Evolutionary conservation across 83 land plant genomes (phyloP).

Genomic region (Picea abies): DNA sequence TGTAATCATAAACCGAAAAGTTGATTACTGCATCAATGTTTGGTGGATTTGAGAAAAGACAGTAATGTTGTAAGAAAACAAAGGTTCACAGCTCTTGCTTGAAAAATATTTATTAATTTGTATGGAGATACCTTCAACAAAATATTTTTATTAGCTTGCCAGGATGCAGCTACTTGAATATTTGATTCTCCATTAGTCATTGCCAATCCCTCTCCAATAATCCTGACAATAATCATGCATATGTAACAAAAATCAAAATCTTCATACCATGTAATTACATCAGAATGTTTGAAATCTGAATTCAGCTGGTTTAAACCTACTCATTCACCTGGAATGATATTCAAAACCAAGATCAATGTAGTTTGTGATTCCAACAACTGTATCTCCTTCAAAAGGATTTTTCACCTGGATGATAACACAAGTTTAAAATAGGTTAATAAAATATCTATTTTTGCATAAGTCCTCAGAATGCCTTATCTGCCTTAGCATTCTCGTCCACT

Average conservation of each 20-base stretch:
- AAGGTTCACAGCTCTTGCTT: not conserved
- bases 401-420: conserved; percentile 47
- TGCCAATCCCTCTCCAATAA: conserved; percentile 36
- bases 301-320: not conserved
- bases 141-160: conserved; percentile 95
- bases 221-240: conserved; percentile 49
- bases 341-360: conserved; percentile 94
- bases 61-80: not conserved
- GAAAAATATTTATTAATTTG: not conserved
- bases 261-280: not conserved
- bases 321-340: conserved; percentile 61
- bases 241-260: not conserved
- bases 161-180: conserved; percentile 84
- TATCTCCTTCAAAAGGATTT: conserved; percentile 82
- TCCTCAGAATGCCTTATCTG: not conserved
- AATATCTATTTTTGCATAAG: not conserved
- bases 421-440: not conserved
- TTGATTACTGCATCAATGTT: not conserved
- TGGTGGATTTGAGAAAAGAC: not conserved
- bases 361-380: conserved; percentile 90
- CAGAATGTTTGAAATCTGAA: not conserved
- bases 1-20: too few relatives aligned
- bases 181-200: conserved; percentile 33
- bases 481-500: not conserved
- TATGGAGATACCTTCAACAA: conserved; percentile 63